Conservation (phyloP, 306 rosid genomes). For the Cicer arietinum region DNA sequence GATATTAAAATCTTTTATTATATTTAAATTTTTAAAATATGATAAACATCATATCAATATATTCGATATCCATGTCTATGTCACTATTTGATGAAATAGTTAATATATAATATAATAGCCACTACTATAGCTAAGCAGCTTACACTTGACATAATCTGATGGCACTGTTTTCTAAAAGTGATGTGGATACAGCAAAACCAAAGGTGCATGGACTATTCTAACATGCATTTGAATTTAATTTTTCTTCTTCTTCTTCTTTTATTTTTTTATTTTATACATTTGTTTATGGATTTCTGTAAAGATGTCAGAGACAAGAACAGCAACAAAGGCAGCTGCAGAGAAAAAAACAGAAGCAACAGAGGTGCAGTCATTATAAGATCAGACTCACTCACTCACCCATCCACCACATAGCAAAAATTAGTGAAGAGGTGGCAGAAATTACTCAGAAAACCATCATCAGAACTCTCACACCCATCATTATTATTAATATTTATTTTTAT, state of each 20-base stretch:
- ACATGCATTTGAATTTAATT: constrained; percentile 50
- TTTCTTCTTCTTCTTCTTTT: constrained; percentile 29
- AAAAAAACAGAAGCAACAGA: constrained; percentile 70
- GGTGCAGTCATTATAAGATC: constrained; percentile 88
- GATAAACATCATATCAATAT: no score
- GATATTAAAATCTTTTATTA: no score
- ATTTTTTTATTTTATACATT: constrained; percentile 40
- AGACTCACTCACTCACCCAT: constrained; percentile 59
- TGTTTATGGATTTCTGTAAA: constrained; percentile 63
- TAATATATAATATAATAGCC: constrained; percentile 8
- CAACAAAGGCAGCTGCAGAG: constrained; percentile 66
- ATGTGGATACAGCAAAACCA: constrained; percentile 58
- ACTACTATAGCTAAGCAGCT: constrained; percentile 45
- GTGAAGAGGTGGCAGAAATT: constrained; percentile 49
- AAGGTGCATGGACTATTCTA: constrained; percentile 51
- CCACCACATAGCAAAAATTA: constrained; percentile 48
- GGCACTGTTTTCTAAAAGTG: constrained; percentile 57
- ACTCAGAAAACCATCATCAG: constrained; percentile 52
- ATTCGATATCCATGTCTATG: no score
- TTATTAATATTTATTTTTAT: constrained; percentile 14
- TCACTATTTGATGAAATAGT: no score
- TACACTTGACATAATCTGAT: constrained; percentile 45
- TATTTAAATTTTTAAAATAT: no score
- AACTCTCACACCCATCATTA: constrained; percentile 41
- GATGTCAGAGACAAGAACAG: constrained; percentile 73